These are phyloP conservation scores for Edaphochlamys debaryana DNA, from an alignment of 139 green algal genomes.

Conservation along the genomic window DNA sequence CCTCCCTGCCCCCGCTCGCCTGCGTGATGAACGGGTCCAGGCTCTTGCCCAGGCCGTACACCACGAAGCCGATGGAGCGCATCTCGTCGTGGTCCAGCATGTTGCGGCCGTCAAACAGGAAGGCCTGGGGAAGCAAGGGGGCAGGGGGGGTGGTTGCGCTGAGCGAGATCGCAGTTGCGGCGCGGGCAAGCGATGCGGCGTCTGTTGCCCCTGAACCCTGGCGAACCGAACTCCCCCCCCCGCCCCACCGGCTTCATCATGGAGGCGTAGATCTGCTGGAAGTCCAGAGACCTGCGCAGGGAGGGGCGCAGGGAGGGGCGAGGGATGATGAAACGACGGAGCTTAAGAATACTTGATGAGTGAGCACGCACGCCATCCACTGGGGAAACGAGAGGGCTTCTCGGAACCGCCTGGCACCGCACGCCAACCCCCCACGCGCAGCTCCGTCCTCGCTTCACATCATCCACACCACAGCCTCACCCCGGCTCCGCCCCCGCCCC, in stretches of 20 bases:
- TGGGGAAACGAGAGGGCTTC: no score
- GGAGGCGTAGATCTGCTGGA: conserved; percentile 67
- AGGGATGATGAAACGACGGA: not conserved
- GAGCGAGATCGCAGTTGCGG: no score
- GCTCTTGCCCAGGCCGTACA: conserved; percentile 94
- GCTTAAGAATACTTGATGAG: no score
- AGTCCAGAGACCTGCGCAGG: conserved; percentile 79
- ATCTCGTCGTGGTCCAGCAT: conserved; percentile 85
- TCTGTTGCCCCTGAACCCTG: no score
- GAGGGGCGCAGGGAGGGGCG: not conserved
- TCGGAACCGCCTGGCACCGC: no score
- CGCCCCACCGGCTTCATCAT: conserved; percentile 91
- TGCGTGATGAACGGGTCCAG: conserved; percentile 89
- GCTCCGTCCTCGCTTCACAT: no score
- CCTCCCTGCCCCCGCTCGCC: not conserved
- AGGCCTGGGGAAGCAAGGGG: conserved; percentile 57
- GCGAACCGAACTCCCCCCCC: no score
- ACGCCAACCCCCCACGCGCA: not conserved
- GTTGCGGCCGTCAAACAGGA: conserved; percentile 94
- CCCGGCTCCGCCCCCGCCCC: not conserved
- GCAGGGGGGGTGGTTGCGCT: no score
- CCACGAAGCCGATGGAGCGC: conserved; percentile 91
- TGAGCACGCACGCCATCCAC: not conserved
- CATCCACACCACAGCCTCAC: not conserved
- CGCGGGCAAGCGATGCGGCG: no score